These are phyloP conservation scores for Aspergillus steynii DNA, from an alignment of 495 filamentous ascomycete genomes.

Conservation along the genomic window DNA sequence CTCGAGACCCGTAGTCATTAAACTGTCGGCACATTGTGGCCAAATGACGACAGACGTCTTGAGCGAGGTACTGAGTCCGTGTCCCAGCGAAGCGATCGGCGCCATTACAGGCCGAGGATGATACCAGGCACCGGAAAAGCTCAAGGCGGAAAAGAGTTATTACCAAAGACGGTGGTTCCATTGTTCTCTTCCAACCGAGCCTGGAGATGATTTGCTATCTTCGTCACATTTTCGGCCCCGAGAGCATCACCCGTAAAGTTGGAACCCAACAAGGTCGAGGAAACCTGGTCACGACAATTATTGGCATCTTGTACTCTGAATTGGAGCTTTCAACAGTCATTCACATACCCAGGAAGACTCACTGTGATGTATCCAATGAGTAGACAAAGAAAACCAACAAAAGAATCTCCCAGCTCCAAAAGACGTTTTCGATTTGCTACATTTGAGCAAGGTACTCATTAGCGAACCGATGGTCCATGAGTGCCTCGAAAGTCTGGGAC, in stretches of 20 bases:
- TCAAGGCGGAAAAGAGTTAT: conserved; percentile 1
- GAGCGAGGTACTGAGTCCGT: conserved; percentile 29
- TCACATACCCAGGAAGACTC: conserved; percentile 35
- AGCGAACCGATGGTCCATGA: too few species aligned
- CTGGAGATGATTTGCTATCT: conserved; percentile 7
- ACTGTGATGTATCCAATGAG: too few species aligned
- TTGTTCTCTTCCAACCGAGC: conserved; percentile 16
- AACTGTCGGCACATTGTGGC: conserved; percentile 40
- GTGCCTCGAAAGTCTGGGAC: too few species aligned
- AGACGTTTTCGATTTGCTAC: too few species aligned
- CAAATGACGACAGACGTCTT: conserved; percentile 31
- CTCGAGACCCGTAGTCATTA: conserved; percentile 39
- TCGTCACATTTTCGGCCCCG: too few species aligned
- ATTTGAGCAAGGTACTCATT: too few species aligned
- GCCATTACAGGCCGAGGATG: conserved; percentile 1
- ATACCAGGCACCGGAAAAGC: conserved; percentile 34
- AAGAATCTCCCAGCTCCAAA: too few species aligned
- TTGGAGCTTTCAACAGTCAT: not conserved
- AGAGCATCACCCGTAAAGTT: too few species aligned
- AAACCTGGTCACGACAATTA: conserved; percentile 19
- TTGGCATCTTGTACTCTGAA: not conserved
- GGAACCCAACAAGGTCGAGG: conserved; percentile 17
- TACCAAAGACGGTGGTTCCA: conserved; percentile 26
- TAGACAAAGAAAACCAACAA: too few species aligned
- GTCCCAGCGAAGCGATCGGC: conserved; percentile 14